These are phyloP conservation scores for Rhodotorula babjevae DNA, from an alignment of 768 basidiomycete genomes.

Conservation along the genomic window DNA sequence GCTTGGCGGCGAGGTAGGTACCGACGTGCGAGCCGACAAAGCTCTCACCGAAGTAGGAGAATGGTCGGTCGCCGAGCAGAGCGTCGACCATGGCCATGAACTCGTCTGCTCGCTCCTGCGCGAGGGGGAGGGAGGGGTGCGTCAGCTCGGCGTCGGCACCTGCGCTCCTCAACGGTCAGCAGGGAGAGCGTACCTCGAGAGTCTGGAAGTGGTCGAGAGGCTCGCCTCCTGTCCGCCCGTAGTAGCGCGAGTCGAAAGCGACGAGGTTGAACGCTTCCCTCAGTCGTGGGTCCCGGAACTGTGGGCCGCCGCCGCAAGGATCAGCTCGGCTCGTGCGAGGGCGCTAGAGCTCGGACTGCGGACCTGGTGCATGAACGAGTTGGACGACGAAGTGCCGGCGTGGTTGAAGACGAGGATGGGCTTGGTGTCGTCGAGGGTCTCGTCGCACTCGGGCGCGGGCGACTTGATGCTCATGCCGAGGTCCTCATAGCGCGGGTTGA, in stretches of 20 bases:
- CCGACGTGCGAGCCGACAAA: constrained; percentile 24
- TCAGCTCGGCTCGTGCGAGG: background rate
- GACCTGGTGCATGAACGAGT: constrained; percentile 27
- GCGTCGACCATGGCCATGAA: constrained; percentile 19
- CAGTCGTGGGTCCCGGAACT: constrained; percentile 19
- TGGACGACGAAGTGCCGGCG: constrained; percentile 9
- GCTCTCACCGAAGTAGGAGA: constrained; percentile 17
- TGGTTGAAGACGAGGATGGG: constrained; percentile 13
- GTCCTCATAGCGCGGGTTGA: constrained; percentile 6
- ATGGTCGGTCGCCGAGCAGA: constrained; percentile 8
- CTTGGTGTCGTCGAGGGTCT: constrained; percentile 1
- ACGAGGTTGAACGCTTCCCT: constrained; percentile 16
- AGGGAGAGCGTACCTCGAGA: constrained; percentile 11
- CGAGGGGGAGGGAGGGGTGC: too few relatives aligned
- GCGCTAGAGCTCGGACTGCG: background rate
- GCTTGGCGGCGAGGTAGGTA: background rate
- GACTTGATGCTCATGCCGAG: background rate
- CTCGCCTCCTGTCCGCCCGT: background rate
- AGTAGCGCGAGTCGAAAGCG: constrained; percentile 20
- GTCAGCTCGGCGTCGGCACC: too few relatives aligned
- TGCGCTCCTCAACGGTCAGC: too few relatives aligned
- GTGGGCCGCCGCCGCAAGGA: background rate
- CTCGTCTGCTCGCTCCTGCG: constrained; percentile 29
- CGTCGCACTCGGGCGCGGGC: background rate
- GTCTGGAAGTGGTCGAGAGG: constrained; percentile 8